Conservation (phyloP, 192 early-diverging fungal genomes). For the Rhizophagus clarus region DNA sequence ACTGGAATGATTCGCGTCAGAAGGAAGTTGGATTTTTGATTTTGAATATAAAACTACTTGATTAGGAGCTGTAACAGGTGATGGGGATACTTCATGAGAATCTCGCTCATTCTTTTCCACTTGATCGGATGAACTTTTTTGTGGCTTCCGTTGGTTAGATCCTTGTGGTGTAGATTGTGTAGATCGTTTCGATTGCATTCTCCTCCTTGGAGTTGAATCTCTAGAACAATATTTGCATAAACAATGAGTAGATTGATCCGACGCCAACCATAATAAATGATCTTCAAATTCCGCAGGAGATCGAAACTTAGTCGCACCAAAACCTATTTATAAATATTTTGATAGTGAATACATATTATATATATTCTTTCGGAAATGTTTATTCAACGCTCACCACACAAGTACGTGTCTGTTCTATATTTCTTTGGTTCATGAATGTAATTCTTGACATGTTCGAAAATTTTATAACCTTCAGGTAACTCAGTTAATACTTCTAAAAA, state of each 20-base stretch:
- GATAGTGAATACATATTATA: neutral
- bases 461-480: neutral
- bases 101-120: no score
- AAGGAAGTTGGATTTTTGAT: neutral
- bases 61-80: neutral
- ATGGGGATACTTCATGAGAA: neutral
- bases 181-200: neutral
- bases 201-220: neutral
- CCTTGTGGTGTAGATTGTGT: neutral
- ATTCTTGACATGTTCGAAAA: neutral
- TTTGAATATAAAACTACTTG: neutral
- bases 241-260: neutral
- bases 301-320: neutral
- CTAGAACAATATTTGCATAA: neutral
- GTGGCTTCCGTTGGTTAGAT: neutral
- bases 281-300: conserved; percentile 19
- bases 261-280: conserved; percentile 15
- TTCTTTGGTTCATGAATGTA: neutral
- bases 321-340: neutral
- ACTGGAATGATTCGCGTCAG: neutral
- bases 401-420: neutral
- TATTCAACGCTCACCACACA: neutral
- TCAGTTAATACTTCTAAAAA: neutral
- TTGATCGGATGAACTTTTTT: neutral
- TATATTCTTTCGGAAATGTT: neutral